These are phyloP conservation scores for Leccinum disarticulatum DNA, from an alignment of 768 basidiomycete genomes.

Conservation along the genomic window DNA sequence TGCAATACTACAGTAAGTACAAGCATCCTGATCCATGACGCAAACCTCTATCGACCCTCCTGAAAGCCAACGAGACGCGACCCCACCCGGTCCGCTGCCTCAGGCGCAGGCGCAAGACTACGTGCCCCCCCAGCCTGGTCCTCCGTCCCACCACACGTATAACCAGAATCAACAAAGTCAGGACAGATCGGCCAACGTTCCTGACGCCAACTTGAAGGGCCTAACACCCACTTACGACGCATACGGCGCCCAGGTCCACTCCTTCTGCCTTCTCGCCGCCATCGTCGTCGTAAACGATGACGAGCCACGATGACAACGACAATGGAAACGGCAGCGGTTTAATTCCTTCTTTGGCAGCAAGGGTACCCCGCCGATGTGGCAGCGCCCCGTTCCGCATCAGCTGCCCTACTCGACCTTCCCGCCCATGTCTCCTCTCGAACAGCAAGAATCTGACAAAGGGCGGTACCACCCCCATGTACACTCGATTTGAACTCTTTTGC, in stretches of 20 bases:
- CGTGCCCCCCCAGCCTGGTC: conserved; percentile 8
- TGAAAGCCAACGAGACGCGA: conserved; percentile 1
- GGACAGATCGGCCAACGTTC: not conserved
- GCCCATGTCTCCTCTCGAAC: conserved; percentile 32
- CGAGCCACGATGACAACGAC: not conserved
- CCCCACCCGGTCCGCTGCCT: no score
- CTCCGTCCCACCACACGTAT: conserved; percentile 14
- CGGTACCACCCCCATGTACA: conserved; percentile 40
- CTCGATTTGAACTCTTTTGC: conserved; percentile 48
- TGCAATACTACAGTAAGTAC: no score
- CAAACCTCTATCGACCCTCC: conserved; percentile 14
- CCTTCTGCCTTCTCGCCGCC: not conserved
- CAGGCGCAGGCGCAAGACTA: not conserved
- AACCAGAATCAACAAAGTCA: conserved; percentile 5
- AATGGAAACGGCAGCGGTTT: no score
- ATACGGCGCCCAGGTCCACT: not conserved
- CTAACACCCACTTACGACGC: not conserved
- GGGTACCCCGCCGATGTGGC: no score
- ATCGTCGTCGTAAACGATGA: no score
- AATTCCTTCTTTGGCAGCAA: conserved; percentile 29
- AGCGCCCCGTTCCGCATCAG: conserved; percentile 14
- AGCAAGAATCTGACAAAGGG: conserved; percentile 37
- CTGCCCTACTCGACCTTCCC: conserved; percentile 25
- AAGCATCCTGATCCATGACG: conserved; percentile 11
- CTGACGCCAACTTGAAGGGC: not conserved